Base-by-base conservation (phyloP, 345 rosid genomes). In the Dimocarpus longan region DNA sequence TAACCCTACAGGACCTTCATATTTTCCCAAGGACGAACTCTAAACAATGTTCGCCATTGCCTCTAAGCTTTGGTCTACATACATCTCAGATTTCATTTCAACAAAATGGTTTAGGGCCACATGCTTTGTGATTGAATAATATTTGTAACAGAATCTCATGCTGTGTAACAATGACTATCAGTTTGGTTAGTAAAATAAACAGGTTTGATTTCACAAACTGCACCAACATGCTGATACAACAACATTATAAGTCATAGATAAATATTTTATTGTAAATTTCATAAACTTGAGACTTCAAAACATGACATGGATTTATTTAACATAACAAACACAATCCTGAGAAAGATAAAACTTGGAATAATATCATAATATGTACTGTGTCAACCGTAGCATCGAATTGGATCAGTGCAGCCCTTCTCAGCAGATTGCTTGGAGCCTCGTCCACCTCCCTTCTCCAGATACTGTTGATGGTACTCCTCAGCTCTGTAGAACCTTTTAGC, bases 341-440 rank as follows among this genome's bases (percentile, higher is more conserved):
- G 4, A 43, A 13, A 21, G 39, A 18, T 5, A 24, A 74, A 62
- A 8, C 8, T 37, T 3, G 0, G 37, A n/a, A 26, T 59, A 4
- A 70, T 26, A 15, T 32, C 37, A 65, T 8, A 8, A 48, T 1
- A 16, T 37, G 68, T 52, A n/a, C 19, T 16, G 12, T 5, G 11
- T 90, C 80, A 93, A 65, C 95, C 97, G 68, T 93, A 88, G 78
- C 96, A 93, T 67, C 89, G 83, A 85, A 93, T 92, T n/a, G 97
- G 97, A 73, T 91, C 95, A 59, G 77, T 86, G 87, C 98, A 92
- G 72, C 93, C 91, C 81, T 92, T 92, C 50, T 77, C 84, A 44
- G 92, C 89, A 15, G 91, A 91, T 39, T 92, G 98, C 70, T 87
- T 88, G 2, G 28, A 8, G 57, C 95, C 93, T 37, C 26, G 43